These are phyloP conservation scores for Colletotrichum coccodes DNA, from an alignment of 2,329 filamentous ascomycete species.

Conservation along the genomic window DNA sequence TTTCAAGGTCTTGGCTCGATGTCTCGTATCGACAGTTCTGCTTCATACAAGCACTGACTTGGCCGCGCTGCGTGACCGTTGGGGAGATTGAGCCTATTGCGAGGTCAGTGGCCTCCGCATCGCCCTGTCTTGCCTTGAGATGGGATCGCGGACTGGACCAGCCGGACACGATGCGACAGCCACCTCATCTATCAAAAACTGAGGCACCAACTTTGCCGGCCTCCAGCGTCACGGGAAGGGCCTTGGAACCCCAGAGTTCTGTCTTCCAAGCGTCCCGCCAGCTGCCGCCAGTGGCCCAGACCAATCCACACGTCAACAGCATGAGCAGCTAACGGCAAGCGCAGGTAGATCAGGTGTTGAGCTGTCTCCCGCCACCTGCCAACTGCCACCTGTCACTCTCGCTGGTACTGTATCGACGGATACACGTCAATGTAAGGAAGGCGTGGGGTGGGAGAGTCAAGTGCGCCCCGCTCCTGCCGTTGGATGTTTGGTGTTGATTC, in stretches of 20 bases:
- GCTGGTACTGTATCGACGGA: too few relatives aligned
- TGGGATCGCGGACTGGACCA: background rate
- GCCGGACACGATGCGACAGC: background rate
- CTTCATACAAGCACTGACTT: background rate
- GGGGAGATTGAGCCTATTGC: constrained; percentile 9
- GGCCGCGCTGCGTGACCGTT: background rate
- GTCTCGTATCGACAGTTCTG: constrained; percentile 5
- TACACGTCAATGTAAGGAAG: too few relatives aligned
- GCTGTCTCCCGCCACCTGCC: too few relatives aligned
- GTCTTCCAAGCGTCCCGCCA: background rate
- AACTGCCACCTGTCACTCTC: background rate
- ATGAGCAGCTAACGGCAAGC: background rate
- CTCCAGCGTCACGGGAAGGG: background rate
- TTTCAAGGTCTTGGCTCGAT: background rate
- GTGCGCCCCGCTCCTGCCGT: background rate
- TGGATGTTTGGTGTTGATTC: background rate
- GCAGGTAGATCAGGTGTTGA: too few relatives aligned
- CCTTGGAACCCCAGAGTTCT: background rate
- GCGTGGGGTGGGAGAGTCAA: background rate
- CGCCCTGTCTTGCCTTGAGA: background rate
- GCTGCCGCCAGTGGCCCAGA: background rate
- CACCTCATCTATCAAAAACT: background rate
- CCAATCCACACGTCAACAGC: background rate
- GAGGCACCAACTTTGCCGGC: background rate
- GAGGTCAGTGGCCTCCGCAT: background rate